Evolutionary conservation across 1,284 basidiomycete genomes (phyloP), one percentile per base, ranked within the genome.

Genomic region (Sparassis latifolia): DNA sequence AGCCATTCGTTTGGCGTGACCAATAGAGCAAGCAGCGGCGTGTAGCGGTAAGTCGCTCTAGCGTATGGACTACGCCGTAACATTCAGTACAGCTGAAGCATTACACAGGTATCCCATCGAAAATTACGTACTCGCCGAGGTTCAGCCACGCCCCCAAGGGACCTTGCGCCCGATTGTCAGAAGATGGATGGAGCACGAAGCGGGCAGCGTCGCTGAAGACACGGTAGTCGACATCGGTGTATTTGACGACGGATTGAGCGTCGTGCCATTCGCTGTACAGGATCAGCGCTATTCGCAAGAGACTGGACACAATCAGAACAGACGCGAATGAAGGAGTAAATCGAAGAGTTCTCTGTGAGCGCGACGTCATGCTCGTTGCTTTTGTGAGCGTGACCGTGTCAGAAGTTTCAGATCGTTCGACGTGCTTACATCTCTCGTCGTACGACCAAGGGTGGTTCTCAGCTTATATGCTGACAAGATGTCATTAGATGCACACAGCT

Each of bases 11-110:
- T 95, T 2, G 96, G 94, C 2, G 84, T 73, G 30, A 97, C 71
- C 6, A 96, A 65, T 2, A 93, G 67, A 1, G 96, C 92, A 5
- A 99, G 78, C 32, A 99, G 71, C 3, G 96, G 96, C 1, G 96
- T 99, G 67, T 99, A 99, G 3, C 96, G 86, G 67, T 97, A 99
- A 1, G 97, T 99, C 55, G 88, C 82, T 44, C 96, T 79, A n/a
- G 77, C 79, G 65, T 97, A 99, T 2, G 97, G 97, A 61, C 94
- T 40, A 44, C 28, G 38, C n/a, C 20, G 20, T 20, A 20, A 20
- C 20, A 20, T 20, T 20, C 20, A 20, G 42, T 44, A 35, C 28
- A 47, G 45, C 30, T 30, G 10, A 41, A 47, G 52, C 47, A 57
- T 38, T 38, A 51, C 31, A 52, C 43, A 39, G 2, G 52, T 42